These are phyloP conservation scores for Colletotrichum liaoningense DNA, from an alignment of 2,329 filamentous ascomycete genomes.

Conservation along the genomic window DNA sequence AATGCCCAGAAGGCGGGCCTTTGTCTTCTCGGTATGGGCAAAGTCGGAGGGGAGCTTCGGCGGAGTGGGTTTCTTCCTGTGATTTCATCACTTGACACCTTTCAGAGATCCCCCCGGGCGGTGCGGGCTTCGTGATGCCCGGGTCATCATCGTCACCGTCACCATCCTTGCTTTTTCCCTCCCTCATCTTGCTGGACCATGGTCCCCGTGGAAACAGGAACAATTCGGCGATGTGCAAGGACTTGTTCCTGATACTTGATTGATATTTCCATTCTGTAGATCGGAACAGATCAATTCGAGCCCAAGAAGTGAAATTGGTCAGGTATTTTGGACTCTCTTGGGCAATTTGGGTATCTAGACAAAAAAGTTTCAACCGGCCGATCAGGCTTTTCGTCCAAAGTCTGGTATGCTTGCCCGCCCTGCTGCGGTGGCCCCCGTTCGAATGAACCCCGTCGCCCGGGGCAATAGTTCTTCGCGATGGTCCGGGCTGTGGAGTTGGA, in stretches of 20 bases:
- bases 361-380: neutral
- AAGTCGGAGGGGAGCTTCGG: conserved; percentile 14
- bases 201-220: conserved; percentile 28
- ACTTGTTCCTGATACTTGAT: neutral
- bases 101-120: neutral
- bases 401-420: neutral
- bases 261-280: neutral
- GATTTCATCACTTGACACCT: conserved; percentile 25
- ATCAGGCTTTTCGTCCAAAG: conserved; percentile 7
- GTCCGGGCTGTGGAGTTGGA: conserved; percentile 10
- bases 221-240: neutral
- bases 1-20: neutral
- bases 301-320: conserved; percentile 10
- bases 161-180: neutral
- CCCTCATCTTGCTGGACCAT: neutral
- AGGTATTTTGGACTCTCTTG: neutral
- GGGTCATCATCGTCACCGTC: neutral
- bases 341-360: neutral
- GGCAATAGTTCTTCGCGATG: conserved; percentile 15
- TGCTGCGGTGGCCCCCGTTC: conserved; percentile 1
- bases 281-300: neutral
- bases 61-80: neutral
- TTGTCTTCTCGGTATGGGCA: conserved; percentile 22
- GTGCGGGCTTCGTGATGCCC: neutral
- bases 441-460: conserved; percentile 17